A percentile compares a stretch with the other conserved stretches of the same genome.
Evolutionary conservation across 2,329 filamentous ascomycete species (phyloP).

Genomic region (Ilyonectria destructans): DNA sequence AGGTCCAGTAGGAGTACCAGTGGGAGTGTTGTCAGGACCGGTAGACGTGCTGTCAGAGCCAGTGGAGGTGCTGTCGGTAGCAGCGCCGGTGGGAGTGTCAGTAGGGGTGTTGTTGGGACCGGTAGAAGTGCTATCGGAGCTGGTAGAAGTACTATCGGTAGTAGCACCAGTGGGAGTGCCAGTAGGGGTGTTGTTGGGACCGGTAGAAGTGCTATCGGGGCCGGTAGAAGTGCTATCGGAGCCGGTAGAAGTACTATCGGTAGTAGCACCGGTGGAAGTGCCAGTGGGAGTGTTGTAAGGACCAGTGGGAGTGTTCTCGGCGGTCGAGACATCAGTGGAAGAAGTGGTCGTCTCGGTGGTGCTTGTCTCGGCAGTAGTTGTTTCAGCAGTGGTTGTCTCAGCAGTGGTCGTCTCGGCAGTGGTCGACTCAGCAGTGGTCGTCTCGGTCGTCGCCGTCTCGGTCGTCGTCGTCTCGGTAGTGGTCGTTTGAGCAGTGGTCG

Average conservation of each 20-base stretch:
- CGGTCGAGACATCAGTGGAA: constrained; percentile 5
- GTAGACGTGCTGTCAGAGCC: neutral
- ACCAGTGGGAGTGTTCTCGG: neutral
- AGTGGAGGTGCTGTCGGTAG: neutral
- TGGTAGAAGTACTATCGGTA: too few relatives aligned
- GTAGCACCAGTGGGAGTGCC: neutral
- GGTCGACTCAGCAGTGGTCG: constrained; percentile 33
- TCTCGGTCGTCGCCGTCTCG: constrained; percentile 17
- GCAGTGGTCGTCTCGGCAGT: constrained; percentile 30
- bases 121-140: too few relatives aligned
- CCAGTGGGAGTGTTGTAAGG: neutral
- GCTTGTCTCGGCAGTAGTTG: constrained; percentile 33
- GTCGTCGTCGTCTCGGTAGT: constrained; percentile 35
- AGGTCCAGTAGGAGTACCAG: too few relatives aligned
- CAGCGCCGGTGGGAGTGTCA: too few relatives aligned
- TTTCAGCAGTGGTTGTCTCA: constrained; percentile 33
- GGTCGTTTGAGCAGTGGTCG: constrained; percentile 33
- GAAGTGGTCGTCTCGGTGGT: constrained; percentile 23
- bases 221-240: neutral
- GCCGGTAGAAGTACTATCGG: neutral
- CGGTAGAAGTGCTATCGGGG: constrained; percentile 3
- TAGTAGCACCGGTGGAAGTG: constrained; percentile 11
- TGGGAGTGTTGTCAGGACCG: neutral
- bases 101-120: neutral
- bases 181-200: constrained; percentile 13